Conservation (phyloP, 1,139 yeast species). For the Diutina mesorugosa region DNA sequence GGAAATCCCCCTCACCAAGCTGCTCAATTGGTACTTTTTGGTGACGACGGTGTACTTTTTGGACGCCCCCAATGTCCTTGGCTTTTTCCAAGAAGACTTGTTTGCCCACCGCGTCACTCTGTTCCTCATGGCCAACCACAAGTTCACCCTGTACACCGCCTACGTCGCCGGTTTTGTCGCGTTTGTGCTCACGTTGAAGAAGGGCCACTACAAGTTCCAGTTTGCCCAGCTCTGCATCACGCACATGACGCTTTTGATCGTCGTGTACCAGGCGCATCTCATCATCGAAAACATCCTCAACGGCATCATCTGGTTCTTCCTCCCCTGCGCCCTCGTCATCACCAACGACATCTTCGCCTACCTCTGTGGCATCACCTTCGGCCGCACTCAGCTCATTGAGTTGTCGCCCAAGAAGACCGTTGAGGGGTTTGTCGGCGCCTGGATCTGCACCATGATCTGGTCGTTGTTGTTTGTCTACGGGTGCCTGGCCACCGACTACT, state of each 20-base stretch:
- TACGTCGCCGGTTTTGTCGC: slow-evolving; percentile 83
- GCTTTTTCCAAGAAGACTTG: slow-evolving; percentile 6
- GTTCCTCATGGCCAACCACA: slow-evolving; percentile 52
- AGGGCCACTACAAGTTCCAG: slow-evolving; percentile 83
- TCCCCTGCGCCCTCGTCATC: slow-evolving; percentile 86
- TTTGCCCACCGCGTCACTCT: background rate
- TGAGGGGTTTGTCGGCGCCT: slow-evolving; percentile 96
- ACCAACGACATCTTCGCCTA: slow-evolving; percentile 95
- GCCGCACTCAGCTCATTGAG: slow-evolving; percentile 81
- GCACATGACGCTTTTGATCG: slow-evolving; percentile 83
- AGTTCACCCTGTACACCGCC: slow-evolving; percentile 69
- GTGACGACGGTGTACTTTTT: slow-evolving; percentile 76
- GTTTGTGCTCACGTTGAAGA: slow-evolving; percentile 81
- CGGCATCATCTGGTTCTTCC: slow-evolving; percentile 89
- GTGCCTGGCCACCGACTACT: slow-evolving; percentile 53
- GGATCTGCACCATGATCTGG: slow-evolving; percentile 81
- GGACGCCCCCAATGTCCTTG: slow-evolving; percentile 46
- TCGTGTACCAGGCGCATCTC: slow-evolving; percentile 89
- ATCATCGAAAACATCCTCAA: slow-evolving; percentile 80
- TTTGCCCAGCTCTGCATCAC: slow-evolving; percentile 90
- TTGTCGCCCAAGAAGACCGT: slow-evolving; percentile 95
- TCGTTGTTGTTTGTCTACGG: slow-evolving; percentile 56
- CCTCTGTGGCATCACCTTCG: slow-evolving; percentile 93
- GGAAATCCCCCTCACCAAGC: slow-evolving; percentile 68
- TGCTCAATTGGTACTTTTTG: slow-evolving; percentile 83